Evolutionary conservation across 192 early-diverging fungal genomes (phyloP), one percentile per base, ranked within the genome.

Genomic region (Backusella mclennaniae): DNA sequence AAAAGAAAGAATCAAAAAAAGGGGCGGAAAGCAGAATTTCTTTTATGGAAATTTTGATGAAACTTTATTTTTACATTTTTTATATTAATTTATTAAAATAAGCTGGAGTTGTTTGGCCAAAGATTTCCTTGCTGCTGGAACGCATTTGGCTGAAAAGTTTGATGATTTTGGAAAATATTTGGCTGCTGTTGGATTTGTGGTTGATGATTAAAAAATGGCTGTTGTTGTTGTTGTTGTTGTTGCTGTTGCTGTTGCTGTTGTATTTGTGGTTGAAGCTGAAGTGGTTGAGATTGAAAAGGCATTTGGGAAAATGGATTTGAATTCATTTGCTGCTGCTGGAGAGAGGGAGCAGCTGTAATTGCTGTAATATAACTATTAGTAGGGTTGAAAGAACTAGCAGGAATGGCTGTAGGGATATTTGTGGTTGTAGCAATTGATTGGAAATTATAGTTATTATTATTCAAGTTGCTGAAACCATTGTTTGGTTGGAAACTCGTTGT

Each of bases 121-220:
- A 19, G 3, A 21, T n/a, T 69, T 39, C 35, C 35, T 23, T 39
- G 33, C n/a, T 39, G 76, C 42, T 76, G 80, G 35, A 42, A 29
- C 17, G 33, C 73, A 69, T 4, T 41, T 11, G 9, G 35, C 36
- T 41, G 71, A 5, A 59, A 21, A 41, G 29, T 72, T 46, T 69
- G 80, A 4, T 71, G 74, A 38, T 49, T 74, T 33, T 83, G 81
- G 44, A 76, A 77, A 29, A 63, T 36, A 42, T 84, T 80, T 67
- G 76, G 77, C 26, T 80, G 81, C 66, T 80, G 78, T 66, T 71
- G 79, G 31, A 80, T 79, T 36, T 63, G 69, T 35, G 72, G 78
- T 39, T 71, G 71, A 35, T 31, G 31, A 14, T 31, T 39, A 38
- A 21, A 21, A 36, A 38, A 68, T 36, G 67, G 46, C 44, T 72